phyloP scores from a whole-genome alignment of 2,329 filamentous ascomycete species.

The Blastomyces gilchristii region DNA sequence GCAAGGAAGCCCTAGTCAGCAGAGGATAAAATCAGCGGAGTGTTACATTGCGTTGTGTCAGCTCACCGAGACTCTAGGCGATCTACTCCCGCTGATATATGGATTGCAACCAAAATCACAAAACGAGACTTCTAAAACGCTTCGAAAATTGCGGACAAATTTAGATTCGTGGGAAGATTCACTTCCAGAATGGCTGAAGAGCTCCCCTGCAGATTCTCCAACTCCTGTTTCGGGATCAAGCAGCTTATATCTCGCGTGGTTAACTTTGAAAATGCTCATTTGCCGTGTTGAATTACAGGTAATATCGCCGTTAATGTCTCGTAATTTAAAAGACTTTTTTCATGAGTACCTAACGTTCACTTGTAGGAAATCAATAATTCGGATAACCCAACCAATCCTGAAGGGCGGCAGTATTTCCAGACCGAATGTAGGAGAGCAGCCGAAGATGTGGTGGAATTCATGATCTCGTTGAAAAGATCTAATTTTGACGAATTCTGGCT shows the following conservation, averaged over 20 bases:
- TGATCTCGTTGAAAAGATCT: constrained; percentile 36
- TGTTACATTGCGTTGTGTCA: constrained; percentile 46
- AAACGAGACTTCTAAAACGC: constrained; percentile 36
- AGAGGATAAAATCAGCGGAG: constrained; percentile 38
- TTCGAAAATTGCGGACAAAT: constrained; percentile 38
- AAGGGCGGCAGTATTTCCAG: constrained; percentile 41
- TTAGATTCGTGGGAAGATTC: constrained; percentile 38
- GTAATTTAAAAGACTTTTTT: constrained; percentile 14
- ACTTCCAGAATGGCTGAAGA: constrained; percentile 35
- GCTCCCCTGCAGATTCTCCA: constrained; percentile 25
- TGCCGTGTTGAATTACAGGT: constrained; percentile 39
- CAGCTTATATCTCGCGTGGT: constrained; percentile 36
- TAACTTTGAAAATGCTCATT: constrained; percentile 40
- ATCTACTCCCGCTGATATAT: constrained; percentile 38
- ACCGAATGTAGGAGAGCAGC: constrained; percentile 36
- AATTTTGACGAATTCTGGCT: constrained; percentile 47
- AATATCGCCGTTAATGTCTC: constrained; percentile 15
- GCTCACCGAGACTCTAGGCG: constrained; percentile 39
- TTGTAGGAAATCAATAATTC: constrained; percentile 34
- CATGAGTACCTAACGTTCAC: constrained; percentile 8
- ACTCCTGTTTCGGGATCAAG: constrained; percentile 33
- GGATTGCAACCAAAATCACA: constrained; percentile 35
- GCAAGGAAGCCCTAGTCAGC: constrained; percentile 27
- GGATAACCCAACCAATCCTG: constrained; percentile 34
- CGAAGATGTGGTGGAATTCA: constrained; percentile 41